phyloP scores from a whole-genome alignment of 2,329 filamentous ascomycete genomes.

The Stemphylium vesicarium region DNA sequence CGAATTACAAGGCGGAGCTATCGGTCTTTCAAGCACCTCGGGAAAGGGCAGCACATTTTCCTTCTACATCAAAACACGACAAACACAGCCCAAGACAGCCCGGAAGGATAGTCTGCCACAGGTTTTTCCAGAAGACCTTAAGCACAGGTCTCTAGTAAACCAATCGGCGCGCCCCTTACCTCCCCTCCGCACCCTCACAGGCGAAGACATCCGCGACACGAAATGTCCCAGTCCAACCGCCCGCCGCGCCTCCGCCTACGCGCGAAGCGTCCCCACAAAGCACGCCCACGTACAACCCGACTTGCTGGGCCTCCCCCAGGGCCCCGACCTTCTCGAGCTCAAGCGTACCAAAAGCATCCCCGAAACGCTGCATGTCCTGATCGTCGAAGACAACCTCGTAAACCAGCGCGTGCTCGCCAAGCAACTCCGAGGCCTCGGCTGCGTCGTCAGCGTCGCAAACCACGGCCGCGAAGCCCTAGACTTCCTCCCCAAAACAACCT shows the following conservation, averaged over 20 bases:
- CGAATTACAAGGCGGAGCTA: slow-evolving; percentile 42
- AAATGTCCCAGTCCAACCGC: not conserved
- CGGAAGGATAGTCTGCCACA: slow-evolving; percentile 27
- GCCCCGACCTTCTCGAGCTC: slow-evolving; percentile 9
- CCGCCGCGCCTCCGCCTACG: not conserved
- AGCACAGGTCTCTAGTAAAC: slow-evolving; percentile 20
- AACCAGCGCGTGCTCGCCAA: slow-evolving; percentile 52
- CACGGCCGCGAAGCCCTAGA: slow-evolving; percentile 49
- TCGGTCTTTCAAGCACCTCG: slow-evolving; percentile 33
- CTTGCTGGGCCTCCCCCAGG: slow-evolving; percentile 11
- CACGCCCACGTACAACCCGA: slow-evolving; percentile 2
- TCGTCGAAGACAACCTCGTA: slow-evolving; percentile 51
- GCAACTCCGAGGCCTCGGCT: slow-evolving; percentile 48
- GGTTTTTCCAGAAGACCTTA: slow-evolving; percentile 30
- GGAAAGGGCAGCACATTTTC: slow-evolving; percentile 40
- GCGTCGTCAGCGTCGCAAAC: slow-evolving; percentile 47
- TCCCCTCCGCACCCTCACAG: slow-evolving; percentile 3
- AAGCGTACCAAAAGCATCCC: slow-evolving; percentile 16
- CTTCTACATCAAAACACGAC: slow-evolving; percentile 41
- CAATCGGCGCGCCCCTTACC: slow-evolving; percentile 7
- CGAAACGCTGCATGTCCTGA: slow-evolving; percentile 32
- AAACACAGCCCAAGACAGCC: slow-evolving; percentile 9
- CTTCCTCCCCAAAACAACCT: slow-evolving; percentile 36
- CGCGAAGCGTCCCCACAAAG: not conserved
- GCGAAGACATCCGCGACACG: not conserved